Evolutionary conservation across 495 filamentous ascomycete genomes (phyloP).

Genomic region (Opeltia flavorubescens): DNA sequence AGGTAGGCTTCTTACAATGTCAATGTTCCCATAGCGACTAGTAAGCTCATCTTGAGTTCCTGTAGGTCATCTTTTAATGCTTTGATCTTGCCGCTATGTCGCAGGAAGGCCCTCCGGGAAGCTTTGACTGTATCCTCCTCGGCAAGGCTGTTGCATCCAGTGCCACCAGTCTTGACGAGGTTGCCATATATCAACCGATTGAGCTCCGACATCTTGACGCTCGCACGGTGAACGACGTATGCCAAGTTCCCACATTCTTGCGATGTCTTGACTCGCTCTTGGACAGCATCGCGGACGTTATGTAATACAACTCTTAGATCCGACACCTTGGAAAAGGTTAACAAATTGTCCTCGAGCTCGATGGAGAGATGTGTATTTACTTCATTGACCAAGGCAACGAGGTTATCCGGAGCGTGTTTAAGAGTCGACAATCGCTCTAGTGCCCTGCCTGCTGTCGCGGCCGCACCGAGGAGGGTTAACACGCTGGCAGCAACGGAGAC

Average conservation of each 20-base stretch:
- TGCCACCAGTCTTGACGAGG: conserved; percentile 1
- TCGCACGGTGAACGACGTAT: neutral
- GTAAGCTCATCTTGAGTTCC: conserved; percentile 4
- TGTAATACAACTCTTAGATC: conserved; percentile 2
- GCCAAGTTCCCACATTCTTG: conserved; percentile 6
- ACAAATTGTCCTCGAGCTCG: neutral
- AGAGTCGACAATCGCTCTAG: neutral
- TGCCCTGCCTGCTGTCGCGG: neutral
- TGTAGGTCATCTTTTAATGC: neutral
- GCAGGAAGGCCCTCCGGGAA: conserved; percentile 2
- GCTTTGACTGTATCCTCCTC: conserved; percentile 1
- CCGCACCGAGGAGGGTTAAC: conserved; percentile 2
- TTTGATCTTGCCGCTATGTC: conserved; percentile 1
- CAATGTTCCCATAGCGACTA: conserved; percentile 3
- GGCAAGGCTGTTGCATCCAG: neutral
- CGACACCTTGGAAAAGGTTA: neutral
- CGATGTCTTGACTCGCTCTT: neutral
- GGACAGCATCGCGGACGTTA: conserved; percentile 1
- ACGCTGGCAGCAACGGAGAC: conserved; percentile 2
- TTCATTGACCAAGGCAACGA: conserved; percentile 5
- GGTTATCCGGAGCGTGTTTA: neutral
- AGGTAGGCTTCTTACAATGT: conserved; percentile 1
- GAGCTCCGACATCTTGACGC: neutral
- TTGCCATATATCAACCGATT: conserved; percentile 1
- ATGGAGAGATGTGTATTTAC: neutral